A percentile compares a stretch with the other conserved stretches of the same genome.
Conservation (phyloP, 2,329 filamentous ascomycete genomes). For the Fusarium musae region DNA sequence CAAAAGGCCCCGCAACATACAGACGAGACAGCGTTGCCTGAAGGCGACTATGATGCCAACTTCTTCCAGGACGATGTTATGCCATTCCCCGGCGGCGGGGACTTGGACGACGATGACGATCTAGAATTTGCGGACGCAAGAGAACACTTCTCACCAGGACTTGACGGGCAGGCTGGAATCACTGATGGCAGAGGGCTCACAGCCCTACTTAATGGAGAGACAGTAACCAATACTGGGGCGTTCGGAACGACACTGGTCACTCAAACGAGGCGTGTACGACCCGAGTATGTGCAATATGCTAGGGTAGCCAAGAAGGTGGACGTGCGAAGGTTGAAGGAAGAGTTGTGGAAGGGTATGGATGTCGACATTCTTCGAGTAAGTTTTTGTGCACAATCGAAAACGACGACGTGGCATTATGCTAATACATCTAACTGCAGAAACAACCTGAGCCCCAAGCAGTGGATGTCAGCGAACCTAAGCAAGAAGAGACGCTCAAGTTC, state of each 20-base stretch:
- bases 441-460: constrained; percentile 32
- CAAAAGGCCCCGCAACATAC: constrained; percentile 65
- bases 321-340: constrained; percentile 74
- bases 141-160: constrained; percentile 79
- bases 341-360: constrained; percentile 75
- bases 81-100: constrained; percentile 71
- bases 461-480: constrained; percentile 47
- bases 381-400: not conserved
- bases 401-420: constrained; percentile 6
- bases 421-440: constrained; percentile 29
- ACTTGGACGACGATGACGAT: constrained; percentile 71
- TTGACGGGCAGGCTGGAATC: constrained; percentile 60
- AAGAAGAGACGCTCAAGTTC: constrained; percentile 76
- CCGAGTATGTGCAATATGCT: constrained; percentile 77
- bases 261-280: constrained; percentile 69
- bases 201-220: constrained; percentile 62
- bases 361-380: constrained; percentile 65
- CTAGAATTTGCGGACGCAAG: constrained; percentile 82
- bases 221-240: constrained; percentile 58
- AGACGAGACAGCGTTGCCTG: constrained; percentile 67
- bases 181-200: constrained; percentile 61
- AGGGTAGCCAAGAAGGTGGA: constrained; percentile 78
- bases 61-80: constrained; percentile 94
- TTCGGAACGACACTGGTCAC: constrained; percentile 77
- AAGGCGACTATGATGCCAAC: constrained; percentile 93